Evolutionary conservation across 176 grass and related monocot species (phyloP), one percentile per base, ranked within the genome.

Genomic region (Aegilops bicornis): DNA sequence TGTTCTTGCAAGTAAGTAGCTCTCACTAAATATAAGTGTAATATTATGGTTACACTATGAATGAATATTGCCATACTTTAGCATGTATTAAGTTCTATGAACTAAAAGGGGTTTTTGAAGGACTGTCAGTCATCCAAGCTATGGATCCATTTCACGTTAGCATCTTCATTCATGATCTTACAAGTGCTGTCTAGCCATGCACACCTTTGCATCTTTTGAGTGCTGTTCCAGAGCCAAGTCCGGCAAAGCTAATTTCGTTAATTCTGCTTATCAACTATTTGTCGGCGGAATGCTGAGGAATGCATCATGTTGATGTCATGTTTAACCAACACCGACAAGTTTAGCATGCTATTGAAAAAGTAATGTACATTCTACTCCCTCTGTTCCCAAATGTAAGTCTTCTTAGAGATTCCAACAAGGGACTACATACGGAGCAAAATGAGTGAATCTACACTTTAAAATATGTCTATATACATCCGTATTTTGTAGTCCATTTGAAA

Each of bases 1-100:
- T 92, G 22, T 98, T 98, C 82, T 92, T 98, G 78, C 90, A 98
- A 91, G 96, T 98, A 94, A 91, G 93, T 91, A 64, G 4, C 82
- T 69, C 61, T 39, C 6, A 32, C 65, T 50, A 69, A 29, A 14
- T 61, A 32, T 54, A 14, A 12, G 3, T 42, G 10, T 39, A 16
- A 20, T 79, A 59, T 81, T 59, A 27, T 79, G 7, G 59, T 61
- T 43, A 40, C 33, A 10, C 25, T 69, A 20, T 12, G 25, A 83
- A 67, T 80, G 48, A 75, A 61, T 66, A 80, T 39, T 78, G 62
- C 69, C 47, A 63, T 45, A 22, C 56, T 35, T 68, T 81, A 83
- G 35, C 56, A 48, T 33, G 6, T 68, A 47, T 68, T 3, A 64
- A 81, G 14, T 81, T 68, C 13, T 81, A 5, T 45, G 6, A 85